Evolutionary conservation across 345 rosid species (phyloP).

Genomic region (Tarenaya hassleriana): DNA sequence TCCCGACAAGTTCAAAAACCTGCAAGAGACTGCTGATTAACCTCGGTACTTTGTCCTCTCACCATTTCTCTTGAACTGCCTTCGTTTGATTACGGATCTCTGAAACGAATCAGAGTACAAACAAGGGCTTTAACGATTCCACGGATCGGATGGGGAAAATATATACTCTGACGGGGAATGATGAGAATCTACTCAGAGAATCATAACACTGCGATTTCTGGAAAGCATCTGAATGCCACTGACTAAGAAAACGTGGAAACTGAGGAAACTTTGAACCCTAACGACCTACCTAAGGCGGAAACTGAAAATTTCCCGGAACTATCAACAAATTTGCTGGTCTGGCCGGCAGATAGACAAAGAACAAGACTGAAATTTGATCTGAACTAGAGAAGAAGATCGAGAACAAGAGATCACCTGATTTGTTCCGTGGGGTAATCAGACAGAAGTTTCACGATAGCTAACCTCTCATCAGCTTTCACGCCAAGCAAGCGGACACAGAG

Average conservation of each 20-base stretch:
- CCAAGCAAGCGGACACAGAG: conserved; percentile 17
- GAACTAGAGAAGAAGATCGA: conserved; percentile 17
- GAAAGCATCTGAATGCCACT: not conserved
- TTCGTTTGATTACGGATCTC: too few relatives aligned
- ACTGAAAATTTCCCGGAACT: not conserved
- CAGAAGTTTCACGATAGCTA: not conserved
- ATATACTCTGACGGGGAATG: too few relatives aligned
- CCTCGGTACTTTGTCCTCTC: too few relatives aligned
- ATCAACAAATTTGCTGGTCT: not conserved
- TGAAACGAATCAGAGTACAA: conserved; percentile 2
- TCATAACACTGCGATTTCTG: not conserved
- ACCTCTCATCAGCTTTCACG: conserved; percentile 22
- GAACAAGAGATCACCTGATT: conserved; percentile 20
- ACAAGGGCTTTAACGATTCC: too few relatives aligned
- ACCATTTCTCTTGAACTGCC: too few relatives aligned
- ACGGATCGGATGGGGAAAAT: too few relatives aligned
- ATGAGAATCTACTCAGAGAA: too few relatives aligned
- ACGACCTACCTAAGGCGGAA: conserved; percentile 5
- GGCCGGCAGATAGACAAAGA: not conserved
- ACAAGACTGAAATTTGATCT: not conserved
- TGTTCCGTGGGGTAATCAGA: conserved; percentile 11
- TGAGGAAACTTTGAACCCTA: conserved; percentile 18
- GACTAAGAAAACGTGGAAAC: conserved; percentile 8
- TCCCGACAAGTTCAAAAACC: too few relatives aligned
- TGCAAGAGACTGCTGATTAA: too few relatives aligned